Evolutionary conservation across 257 asterid species (phyloP).

Genomic region (Coffea canephora): DNA sequence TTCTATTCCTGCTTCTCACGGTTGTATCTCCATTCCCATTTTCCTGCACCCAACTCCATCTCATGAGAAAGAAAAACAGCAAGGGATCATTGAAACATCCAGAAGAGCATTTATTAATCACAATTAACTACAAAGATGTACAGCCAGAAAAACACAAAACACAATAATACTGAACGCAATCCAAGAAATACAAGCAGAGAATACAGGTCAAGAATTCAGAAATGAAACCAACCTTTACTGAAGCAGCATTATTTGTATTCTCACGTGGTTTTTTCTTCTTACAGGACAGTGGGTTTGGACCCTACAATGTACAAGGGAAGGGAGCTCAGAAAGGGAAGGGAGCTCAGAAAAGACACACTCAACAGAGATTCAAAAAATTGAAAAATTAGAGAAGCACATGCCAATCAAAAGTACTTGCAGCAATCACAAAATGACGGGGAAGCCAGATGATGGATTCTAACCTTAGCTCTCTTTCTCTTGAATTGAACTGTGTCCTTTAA

Average conservation of each 20-base stretch:
- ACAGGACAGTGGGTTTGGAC: slow-evolving; percentile 91
- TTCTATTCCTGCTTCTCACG: slow-evolving; percentile 18
- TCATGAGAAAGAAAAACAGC: not conserved
- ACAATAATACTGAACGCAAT: not conserved
- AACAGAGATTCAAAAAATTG: not conserved
- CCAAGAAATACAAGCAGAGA: not conserved
- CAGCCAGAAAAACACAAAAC: not conserved
- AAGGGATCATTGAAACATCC: not conserved
- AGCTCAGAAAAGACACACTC: slow-evolving; percentile 1
- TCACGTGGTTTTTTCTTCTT: slow-evolving; percentile 54
- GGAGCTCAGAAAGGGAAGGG: slow-evolving; percentile 7
- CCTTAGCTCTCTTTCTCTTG: slow-evolving; percentile 41
- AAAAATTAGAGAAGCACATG: not conserved
- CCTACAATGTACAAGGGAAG: slow-evolving; percentile 37
- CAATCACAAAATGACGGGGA: not conserved
- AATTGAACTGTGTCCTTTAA: slow-evolving; percentile 30
- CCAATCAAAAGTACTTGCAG: not conserved
- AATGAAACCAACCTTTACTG: slow-evolving; percentile 49
- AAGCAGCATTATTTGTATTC: slow-evolving; percentile 28
- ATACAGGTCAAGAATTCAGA: not conserved
- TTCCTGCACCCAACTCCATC: slow-evolving; percentile 14
- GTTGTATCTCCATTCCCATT: slow-evolving; percentile 1
- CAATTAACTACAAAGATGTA: not conserved
- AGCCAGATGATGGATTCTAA: slow-evolving; percentile 9
- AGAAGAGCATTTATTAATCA: not conserved